These are phyloP conservation scores for Brassica rapa DNA, from an alignment of 345 rosid species.

Conservation along the genomic window DNA sequence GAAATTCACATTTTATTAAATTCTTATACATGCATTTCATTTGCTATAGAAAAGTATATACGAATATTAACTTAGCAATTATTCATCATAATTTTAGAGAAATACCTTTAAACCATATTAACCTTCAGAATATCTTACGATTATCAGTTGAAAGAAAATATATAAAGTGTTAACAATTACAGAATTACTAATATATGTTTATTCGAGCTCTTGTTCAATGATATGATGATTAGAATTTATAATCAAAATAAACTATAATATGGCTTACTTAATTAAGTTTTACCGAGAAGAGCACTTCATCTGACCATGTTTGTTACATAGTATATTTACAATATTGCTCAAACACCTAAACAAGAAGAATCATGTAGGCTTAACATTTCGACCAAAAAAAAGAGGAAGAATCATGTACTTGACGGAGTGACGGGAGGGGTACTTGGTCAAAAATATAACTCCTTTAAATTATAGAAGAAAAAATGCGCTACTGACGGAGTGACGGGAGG, in stretches of 20 bases:
- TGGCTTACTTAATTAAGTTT: not conserved
- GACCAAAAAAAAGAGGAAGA: too few species aligned
- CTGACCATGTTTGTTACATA: not conserved
- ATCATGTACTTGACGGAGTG: too few species aligned
- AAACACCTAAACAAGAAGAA: too few species aligned
- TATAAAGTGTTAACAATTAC: too few species aligned
- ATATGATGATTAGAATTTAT: not conserved
- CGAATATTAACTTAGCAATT: not conserved
- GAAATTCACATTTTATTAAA: not conserved
- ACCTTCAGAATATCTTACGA: not conserved
- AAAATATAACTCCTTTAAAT: not conserved
- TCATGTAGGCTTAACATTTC: too few species aligned
- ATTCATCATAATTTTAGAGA: not conserved
- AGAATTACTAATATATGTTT: too few species aligned
- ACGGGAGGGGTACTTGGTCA: too few species aligned
- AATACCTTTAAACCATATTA: not conserved
- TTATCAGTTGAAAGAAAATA: not conserved
- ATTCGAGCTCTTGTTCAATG: not conserved
- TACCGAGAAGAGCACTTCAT: not conserved
- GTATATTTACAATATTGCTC: not conserved
- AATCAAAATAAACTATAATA: not conserved
- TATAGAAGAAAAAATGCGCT: not conserved
- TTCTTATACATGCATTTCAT: not conserved
- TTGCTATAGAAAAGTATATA: not conserved
- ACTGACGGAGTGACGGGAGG: constrained; percentile 26